Conservation (phyloP, 768 basidiomycete species). For the Amanita pallidorosea region DNA sequence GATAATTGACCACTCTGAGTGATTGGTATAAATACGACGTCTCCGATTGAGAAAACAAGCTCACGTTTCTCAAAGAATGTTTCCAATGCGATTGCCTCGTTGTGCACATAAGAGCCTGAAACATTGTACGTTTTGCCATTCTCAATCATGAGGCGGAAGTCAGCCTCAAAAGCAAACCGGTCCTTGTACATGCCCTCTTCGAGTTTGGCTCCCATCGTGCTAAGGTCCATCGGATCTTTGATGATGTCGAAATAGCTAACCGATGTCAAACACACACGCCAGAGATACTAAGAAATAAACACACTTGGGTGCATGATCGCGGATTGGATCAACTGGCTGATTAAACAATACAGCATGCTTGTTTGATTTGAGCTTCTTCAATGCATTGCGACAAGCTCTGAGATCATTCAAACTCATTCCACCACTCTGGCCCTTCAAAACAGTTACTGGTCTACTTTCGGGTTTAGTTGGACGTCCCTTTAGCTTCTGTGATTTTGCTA, state of each 20-base stretch:
- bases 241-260: slow-evolving; percentile 83
- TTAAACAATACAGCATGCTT: slow-evolving; percentile 69
- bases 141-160: slow-evolving; percentile 78
- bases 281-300: slow-evolving; percentile 13
- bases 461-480: slow-evolving; percentile 16
- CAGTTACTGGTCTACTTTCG: slow-evolving; percentile 31
- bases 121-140: slow-evolving; percentile 87
- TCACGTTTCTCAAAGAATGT: slow-evolving; percentile 78
- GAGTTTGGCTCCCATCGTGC: slow-evolving; percentile 79
- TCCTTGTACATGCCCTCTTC: slow-evolving; percentile 80
- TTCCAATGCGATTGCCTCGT: slow-evolving; percentile 67
- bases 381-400: slow-evolving; percentile 59
- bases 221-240: slow-evolving; percentile 91
- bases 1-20: slow-evolving; percentile 79
- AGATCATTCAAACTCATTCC: slow-evolving; percentile 75
- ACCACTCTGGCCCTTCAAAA: slow-evolving; percentile 60
- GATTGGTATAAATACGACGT: background rate
- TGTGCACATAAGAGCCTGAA: slow-evolving; percentile 58
- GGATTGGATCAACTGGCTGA: slow-evolving; percentile 92
- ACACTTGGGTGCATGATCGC: slow-evolving; percentile 83
- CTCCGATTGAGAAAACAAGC: slow-evolving; percentile 16
- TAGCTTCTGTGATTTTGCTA: slow-evolving; percentile 16
- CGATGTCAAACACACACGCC: slow-evolving; percentile 7
- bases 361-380: slow-evolving; percentile 71
- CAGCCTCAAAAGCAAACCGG: slow-evolving; percentile 73